These are phyloP conservation scores for Phlebiopsis gigantea DNA, from an alignment of 768 basidiomycete species.

Conservation along the genomic window DNA sequence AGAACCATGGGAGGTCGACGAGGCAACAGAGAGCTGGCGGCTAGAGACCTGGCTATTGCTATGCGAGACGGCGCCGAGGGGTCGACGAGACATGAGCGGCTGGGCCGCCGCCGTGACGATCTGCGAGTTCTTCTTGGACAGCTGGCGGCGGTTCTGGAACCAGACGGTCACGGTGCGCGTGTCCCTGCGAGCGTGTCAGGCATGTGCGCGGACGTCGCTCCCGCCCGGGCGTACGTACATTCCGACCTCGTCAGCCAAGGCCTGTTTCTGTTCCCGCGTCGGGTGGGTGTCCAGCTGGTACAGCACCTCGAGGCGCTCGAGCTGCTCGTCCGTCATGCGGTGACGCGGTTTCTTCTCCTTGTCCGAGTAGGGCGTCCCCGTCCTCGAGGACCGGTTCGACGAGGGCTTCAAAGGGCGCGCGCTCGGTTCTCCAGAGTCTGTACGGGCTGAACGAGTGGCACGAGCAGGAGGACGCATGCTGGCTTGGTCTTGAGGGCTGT, in stretches of 20 bases:
- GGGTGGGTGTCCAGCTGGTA: constrained; percentile 22
- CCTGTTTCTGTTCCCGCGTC: constrained; percentile 19
- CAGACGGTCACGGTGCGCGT: constrained; percentile 28
- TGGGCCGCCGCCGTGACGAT: constrained; percentile 7
- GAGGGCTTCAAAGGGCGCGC: no score
- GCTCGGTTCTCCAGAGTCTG: no score
- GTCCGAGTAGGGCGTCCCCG: constrained; percentile 4
- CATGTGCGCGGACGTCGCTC: neutral
- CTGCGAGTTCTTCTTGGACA: constrained; percentile 15
- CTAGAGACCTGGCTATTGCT: constrained; percentile 9
- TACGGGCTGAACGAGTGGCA: constrained; percentile 13
- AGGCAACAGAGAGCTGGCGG: constrained; percentile 10
- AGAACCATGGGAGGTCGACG: constrained; percentile 9
- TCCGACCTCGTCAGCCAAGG: constrained; percentile 19
- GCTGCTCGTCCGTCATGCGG: constrained; percentile 30
- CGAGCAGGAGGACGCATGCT: constrained; percentile 14
- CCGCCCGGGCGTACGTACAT: constrained; percentile 15
- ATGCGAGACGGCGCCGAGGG: constrained; percentile 3
- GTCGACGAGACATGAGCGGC: constrained; percentile 8
- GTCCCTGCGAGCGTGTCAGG: constrained; percentile 16
- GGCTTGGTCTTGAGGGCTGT: neutral
- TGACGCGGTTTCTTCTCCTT: constrained; percentile 29
- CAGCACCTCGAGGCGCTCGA: constrained; percentile 21
- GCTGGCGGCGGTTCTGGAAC: constrained; percentile 32
- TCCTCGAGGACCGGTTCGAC: constrained; percentile 2